Base-by-base conservation (phyloP, 164 flowering plant species). In the Chimonanthus salicifolius region DNA sequence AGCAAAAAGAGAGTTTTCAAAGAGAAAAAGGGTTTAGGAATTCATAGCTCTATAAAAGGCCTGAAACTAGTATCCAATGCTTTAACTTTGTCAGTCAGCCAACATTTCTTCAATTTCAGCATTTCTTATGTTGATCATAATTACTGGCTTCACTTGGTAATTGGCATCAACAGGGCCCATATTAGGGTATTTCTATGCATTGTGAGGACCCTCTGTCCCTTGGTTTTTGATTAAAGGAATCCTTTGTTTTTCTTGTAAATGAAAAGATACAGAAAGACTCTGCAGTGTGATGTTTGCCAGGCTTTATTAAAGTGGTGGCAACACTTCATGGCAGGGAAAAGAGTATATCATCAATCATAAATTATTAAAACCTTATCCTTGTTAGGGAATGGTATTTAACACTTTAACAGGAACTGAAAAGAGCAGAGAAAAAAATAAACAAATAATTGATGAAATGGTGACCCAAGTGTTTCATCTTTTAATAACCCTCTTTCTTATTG, bases 11-110 rank as follows among this genome's bases (percentile, higher is more conserved):
- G 66, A 58, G 20, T 65, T 73, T 73, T 50, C 48, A 62, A 72
- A 72, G 58, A 66, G 7, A 58, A 10, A 70, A 78, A 78, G 74
- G 74, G 69, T 70, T 71, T 68, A 63, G 72, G 67, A 75, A 72
- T 58, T 75, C 70, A 72, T 71, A 65, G 64, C 74, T 71, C 74
- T 62, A 67, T 51, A 69, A 67, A 74, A 58, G 49, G 63, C 71
- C 15, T 15, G 45, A 70, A 65, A 60, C 73, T 69, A 70, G 81
- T 70, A 79, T 79, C 81, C 81, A 5, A 75, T 49, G 33, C 15
- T 62, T 62, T 62, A 20, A 62, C 8, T 20, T 62, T 4, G 64
- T 2, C 15, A 16, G n/a, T 62, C 64, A 16, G 18, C 64, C 64
- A 62, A 4, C 64, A 62, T 62, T 62, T 18, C 64, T 20, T 62